Percentiles rank a stretch among this genome's conserved stretches.
phyloP scores from a whole-genome alignment of 331 rosid genomes.

The Ulmus americana region DNA sequence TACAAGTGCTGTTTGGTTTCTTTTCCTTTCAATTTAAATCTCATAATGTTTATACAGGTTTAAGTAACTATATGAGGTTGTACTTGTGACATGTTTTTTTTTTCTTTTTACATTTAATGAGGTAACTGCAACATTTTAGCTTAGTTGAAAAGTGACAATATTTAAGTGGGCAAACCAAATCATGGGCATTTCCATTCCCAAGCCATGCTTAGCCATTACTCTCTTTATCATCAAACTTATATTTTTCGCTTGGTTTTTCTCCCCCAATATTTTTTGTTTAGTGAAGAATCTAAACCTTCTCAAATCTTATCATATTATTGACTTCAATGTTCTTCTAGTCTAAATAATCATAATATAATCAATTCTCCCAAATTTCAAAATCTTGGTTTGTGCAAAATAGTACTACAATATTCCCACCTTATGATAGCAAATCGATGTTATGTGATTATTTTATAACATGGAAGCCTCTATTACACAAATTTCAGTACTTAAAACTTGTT shows the following conservation, averaged over 20 bases:
- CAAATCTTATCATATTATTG: conserved; percentile 22
- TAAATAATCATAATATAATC: conserved; percentile 20
- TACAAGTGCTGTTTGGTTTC: neutral
- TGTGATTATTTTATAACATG: conserved; percentile 23
- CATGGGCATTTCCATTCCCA: conserved; percentile 47
- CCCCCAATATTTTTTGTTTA: conserved; percentile 30
- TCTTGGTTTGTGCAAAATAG: conserved; percentile 25
- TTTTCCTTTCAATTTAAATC: too few relatives aligned
- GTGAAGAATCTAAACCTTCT: conserved; percentile 39
- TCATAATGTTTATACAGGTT: too few relatives aligned
- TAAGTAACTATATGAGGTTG: too few relatives aligned
- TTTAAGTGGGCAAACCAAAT: conserved; percentile 32
- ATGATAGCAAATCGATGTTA: conserved; percentile 34
- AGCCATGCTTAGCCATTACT: conserved; percentile 40
- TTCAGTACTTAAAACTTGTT: conserved; percentile 45
- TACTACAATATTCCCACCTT: conserved; percentile 12
- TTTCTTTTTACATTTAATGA: conserved; percentile 26
- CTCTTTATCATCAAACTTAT: conserved; percentile 46
- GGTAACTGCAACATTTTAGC: conserved; percentile 26
- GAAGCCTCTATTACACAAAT: conserved; percentile 56
- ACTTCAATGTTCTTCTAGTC: conserved; percentile 37
- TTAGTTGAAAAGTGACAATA: conserved; percentile 16
- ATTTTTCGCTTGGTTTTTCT: conserved; percentile 26
- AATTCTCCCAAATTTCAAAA: conserved; percentile 29
- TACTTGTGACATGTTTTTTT: conserved; percentile 13